phyloP scores from a whole-genome alignment of 2,329 filamentous ascomycete genomes.

The Rosellinia necatrix region DNA sequence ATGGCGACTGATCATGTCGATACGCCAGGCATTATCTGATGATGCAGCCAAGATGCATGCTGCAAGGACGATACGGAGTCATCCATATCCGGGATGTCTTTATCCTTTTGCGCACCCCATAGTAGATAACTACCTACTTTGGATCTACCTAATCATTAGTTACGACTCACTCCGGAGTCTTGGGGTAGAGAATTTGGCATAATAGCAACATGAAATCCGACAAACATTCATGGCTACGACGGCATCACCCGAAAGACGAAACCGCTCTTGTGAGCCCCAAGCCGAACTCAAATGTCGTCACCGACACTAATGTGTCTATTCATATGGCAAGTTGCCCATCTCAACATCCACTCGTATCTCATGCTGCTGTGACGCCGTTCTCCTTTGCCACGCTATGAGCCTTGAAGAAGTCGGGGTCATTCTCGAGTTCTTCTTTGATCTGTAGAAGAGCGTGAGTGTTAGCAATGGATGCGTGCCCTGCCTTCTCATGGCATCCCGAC shows the following conservation, averaged over 20 bases:
- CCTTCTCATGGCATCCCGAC: neutral
- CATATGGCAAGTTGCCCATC: neutral
- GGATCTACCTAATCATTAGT: neutral
- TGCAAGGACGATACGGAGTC: neutral
- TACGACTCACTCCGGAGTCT: neutral
- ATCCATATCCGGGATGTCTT: neutral
- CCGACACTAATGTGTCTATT: neutral
- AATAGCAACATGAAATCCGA: neutral
- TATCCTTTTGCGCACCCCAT: neutral
- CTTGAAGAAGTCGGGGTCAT: conserved; percentile 80
- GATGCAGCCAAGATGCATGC: neutral
- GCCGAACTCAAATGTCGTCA: neutral
- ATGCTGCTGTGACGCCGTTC: conserved; percentile 44
- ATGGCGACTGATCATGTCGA: neutral
- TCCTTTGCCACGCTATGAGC: conserved; percentile 64
- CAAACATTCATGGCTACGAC: neutral
- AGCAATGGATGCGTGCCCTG: neutral
- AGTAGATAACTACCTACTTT: neutral
- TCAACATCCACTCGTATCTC: neutral
- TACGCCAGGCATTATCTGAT: neutral
- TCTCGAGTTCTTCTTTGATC: conserved; percentile 93
- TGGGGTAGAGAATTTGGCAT: neutral
- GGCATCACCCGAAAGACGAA: neutral
- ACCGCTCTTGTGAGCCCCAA: neutral
- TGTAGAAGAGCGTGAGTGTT: conserved; percentile 44